A percentile compares a stretch with the other conserved stretches of the same genome.
Conservation (phyloP, 2,329 filamentous ascomycete genomes). For the Apiospora arundinis region DNA sequence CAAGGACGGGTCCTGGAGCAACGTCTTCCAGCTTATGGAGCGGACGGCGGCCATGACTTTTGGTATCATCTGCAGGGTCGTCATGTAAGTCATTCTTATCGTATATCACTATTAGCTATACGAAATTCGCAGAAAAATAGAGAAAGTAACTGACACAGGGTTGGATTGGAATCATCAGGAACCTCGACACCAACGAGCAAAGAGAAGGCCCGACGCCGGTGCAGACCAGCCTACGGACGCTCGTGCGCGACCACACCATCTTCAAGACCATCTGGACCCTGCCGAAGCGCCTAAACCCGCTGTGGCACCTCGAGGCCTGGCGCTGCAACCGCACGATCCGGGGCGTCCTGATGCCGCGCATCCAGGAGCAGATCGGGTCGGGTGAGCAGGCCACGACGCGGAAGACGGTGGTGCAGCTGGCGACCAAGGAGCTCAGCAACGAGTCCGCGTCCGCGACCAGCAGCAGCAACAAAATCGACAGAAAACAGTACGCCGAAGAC, state of each 20-base stretch:
- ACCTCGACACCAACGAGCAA: slow-evolving; percentile 24
- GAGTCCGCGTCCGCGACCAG: neutral
- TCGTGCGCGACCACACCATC: slow-evolving; percentile 23
- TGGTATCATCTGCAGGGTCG: slow-evolving; percentile 33
- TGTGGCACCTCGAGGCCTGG: slow-evolving; percentile 19
- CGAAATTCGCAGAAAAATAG: neutral
- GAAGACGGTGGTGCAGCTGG: slow-evolving; percentile 29
- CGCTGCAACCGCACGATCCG: slow-evolving; percentile 29
- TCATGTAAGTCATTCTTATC: slow-evolving; percentile 32
- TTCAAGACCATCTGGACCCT: slow-evolving; percentile 26
- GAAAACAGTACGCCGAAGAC: slow-evolving; percentile 24
- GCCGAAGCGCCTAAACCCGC: slow-evolving; percentile 11
- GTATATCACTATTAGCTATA: too few species aligned
- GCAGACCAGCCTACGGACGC: slow-evolving; percentile 22
- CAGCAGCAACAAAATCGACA: neutral
- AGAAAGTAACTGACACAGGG: neutral
- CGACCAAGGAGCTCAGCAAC: slow-evolving; percentile 28
- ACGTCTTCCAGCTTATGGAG: slow-evolving; percentile 33
- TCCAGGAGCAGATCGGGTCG: slow-evolving; percentile 24
- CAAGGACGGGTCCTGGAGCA: slow-evolving; percentile 26
- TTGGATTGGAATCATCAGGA: neutral
- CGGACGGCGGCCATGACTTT: slow-evolving; percentile 30
- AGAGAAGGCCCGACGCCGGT: slow-evolving; percentile 20
- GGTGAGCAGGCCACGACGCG: slow-evolving; percentile 9
- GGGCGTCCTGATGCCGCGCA: slow-evolving; percentile 22